Base-by-base conservation (phyloP, 192 early-diverging fungal genomes). In the Globomyces pollinis-pini region DNA sequence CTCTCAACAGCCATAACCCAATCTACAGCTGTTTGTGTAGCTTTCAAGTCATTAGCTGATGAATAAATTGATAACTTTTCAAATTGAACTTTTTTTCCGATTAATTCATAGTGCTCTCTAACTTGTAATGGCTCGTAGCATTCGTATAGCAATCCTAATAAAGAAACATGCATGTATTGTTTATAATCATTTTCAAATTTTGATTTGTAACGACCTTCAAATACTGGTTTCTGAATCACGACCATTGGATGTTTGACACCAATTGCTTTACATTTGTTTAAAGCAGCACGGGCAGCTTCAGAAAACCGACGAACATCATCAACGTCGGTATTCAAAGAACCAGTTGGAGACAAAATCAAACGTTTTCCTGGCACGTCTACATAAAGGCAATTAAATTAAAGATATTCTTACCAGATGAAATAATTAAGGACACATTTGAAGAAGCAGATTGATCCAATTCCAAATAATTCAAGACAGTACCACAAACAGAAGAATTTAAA, bases 81-180 rank as follows among this genome's bases (percentile, higher is more conserved):
- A 56, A 34, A 29, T 16, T 45, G 59, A 28, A 36, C 49, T 28
- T 30, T 12, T 18, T 75, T 71, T 26, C 73, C 69, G 23, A 65
- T 61, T 18, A 61, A 60, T 38, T 66, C 34, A 47, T 74, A 62
- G 62, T 88, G 84, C 66, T 90, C 86, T 50, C 89, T 86, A 34
- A 87, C 87, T 65, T 88, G 86, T 32, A 93, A 76, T 18, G 89
- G 87, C 29, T 85, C 84, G 60, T 88, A 93, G 44, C 74, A 74
- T 20, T 84, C 82, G 3, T 82, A 81, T 23, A 93, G 64, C 2
- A 84, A 77, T 11, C 85, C 88, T 32, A 93, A 69, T 42, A 89
- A 57, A 16, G 84, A 76, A 0, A 89, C 88, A 66, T 88, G 86
- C 5, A 88, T 45, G 69, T 75, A 89, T 41, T 81, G 74, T 38